Conservation (phyloP, 768 basidiomycete species). For the Boletus bicolor region DNA sequence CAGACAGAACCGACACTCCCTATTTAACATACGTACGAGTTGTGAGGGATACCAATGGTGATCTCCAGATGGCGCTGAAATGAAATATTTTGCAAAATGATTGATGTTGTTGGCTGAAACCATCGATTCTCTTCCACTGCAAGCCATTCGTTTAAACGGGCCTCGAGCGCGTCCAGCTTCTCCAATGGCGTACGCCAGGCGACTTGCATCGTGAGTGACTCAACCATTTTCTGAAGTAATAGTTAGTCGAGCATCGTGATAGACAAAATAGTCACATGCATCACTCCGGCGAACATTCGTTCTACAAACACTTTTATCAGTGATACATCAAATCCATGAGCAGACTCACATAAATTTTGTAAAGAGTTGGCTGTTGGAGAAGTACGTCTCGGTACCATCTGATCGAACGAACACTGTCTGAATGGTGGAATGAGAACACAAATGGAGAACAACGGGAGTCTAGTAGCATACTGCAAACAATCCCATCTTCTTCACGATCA, state of each 20-base stretch:
- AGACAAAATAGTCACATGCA: slow-evolving; percentile 33
- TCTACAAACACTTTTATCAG: slow-evolving; percentile 31
- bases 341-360: slow-evolving; percentile 64
- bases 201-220: slow-evolving; percentile 65
- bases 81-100: slow-evolving; percentile 60
- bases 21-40: slow-evolving; percentile 35
- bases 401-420: slow-evolving; percentile 67
- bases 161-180: slow-evolving; percentile 69
- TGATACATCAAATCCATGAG: not conserved
- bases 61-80: slow-evolving; percentile 66
- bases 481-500: slow-evolving; percentile 78
- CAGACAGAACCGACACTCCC: not conserved
- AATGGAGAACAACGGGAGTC: not conserved
- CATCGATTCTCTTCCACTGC: slow-evolving; percentile 76
- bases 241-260: slow-evolving; percentile 8
- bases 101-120: slow-evolving; percentile 65
- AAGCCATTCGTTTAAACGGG: slow-evolving; percentile 69
- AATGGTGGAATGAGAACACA: not conserved
- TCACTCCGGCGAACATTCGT: slow-evolving; percentile 73
- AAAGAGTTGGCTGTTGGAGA: slow-evolving; percentile 77
- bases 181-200: slow-evolving; percentile 72
- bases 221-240: slow-evolving; percentile 56
- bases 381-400: slow-evolving; percentile 78
- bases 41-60: slow-evolving; percentile 62
- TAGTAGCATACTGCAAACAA: slow-evolving; percentile 59